Conservation (phyloP, 2,329 filamentous ascomycete species). For the Penicillium expansum region DNA sequence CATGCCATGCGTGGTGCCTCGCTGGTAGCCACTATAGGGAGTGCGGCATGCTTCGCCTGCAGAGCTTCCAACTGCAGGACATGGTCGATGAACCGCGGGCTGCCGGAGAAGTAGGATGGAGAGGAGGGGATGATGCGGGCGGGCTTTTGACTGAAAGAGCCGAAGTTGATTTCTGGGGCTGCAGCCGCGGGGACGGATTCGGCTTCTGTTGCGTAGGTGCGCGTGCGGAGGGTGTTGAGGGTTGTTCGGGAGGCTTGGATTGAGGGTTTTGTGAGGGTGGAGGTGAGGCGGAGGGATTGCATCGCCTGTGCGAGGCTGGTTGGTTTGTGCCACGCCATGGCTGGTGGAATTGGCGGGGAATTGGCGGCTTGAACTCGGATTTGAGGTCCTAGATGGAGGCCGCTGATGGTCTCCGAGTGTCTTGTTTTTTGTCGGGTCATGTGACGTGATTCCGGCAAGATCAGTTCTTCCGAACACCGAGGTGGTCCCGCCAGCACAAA, state of each 20-base stretch:
- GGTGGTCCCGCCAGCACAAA: constrained; percentile 20
- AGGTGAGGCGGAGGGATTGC: constrained; percentile 31
- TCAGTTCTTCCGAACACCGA: constrained; percentile 21
- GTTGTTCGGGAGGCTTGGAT: constrained; percentile 45
- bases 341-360: constrained; percentile 7
- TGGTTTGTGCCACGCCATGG: constrained; percentile 41
- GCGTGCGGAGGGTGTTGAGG: constrained; percentile 20
- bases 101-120: constrained; percentile 90
- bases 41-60: constrained; percentile 65
- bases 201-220: constrained; percentile 31
- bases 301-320: constrained; percentile 37
- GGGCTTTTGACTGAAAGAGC: constrained; percentile 38
- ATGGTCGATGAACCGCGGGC: constrained; percentile 81
- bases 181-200: constrained; percentile 15
- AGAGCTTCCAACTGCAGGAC: constrained; percentile 71
- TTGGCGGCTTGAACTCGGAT: not conserved
- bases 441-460: constrained; percentile 17
- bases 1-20: constrained; percentile 74
- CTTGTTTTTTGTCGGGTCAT: constrained; percentile 25
- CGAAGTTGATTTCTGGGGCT: constrained; percentile 37
- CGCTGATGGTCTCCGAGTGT: constrained; percentile 8
- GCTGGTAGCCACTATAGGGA: constrained; percentile 65
- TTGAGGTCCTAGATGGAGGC: constrained; percentile 1
- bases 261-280: constrained; percentile 28
- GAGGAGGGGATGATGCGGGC: constrained; percentile 79